Percentiles rank a stretch among this genome's conserved stretches.
These are phyloP conservation scores for Raffaelea albimanens DNA, from an alignment of 2,329 filamentous ascomycete genomes.

Conservation along the genomic window DNA sequence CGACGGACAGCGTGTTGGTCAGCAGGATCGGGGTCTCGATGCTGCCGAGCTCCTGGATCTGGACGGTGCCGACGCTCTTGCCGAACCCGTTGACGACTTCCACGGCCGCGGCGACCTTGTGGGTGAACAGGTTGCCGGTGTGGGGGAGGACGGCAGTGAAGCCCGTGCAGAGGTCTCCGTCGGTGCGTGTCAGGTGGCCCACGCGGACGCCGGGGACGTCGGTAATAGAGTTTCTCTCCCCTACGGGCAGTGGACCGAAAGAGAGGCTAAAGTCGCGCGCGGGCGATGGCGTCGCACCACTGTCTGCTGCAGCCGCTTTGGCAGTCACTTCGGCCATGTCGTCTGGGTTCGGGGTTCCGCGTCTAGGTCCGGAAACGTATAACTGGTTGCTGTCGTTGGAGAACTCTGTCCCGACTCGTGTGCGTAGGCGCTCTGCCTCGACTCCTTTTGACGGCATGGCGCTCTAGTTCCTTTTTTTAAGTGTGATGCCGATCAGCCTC, in stretches of 20 bases:
- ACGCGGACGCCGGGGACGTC: slow-evolving; percentile 39
- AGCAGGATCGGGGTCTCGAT: slow-evolving; percentile 50
- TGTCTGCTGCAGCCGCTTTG: no score
- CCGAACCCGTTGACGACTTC: slow-evolving; percentile 47
- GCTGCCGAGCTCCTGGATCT: slow-evolving; percentile 52
- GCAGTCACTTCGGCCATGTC: no score
- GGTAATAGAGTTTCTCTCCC: slow-evolving; percentile 38
- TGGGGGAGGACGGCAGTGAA: slow-evolving; percentile 40
- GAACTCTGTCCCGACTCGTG: no score
- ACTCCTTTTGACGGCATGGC: no score
- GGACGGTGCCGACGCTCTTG: slow-evolving; percentile 52
- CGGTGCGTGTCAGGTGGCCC: slow-evolving; percentile 28
- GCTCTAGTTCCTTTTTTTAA: no score
- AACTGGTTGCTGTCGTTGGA: no score
- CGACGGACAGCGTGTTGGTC: slow-evolving; percentile 49
- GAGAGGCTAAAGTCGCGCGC: not conserved
- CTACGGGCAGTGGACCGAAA: slow-evolving; percentile 14
- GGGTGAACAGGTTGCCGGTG: slow-evolving; percentile 35
- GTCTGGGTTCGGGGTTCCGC: no score
- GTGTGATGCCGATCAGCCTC: no score
- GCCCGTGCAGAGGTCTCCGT: slow-evolving; percentile 26
- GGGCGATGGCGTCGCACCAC: no score
- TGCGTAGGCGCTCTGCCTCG: no score
- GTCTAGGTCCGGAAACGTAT: no score
- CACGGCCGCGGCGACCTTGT: slow-evolving; percentile 37